Evolutionary conservation across 1,139 yeast species (phyloP), one percentile per base, ranked within the genome.

Genomic region (Nakaseomyces uthaithaninus): DNA sequence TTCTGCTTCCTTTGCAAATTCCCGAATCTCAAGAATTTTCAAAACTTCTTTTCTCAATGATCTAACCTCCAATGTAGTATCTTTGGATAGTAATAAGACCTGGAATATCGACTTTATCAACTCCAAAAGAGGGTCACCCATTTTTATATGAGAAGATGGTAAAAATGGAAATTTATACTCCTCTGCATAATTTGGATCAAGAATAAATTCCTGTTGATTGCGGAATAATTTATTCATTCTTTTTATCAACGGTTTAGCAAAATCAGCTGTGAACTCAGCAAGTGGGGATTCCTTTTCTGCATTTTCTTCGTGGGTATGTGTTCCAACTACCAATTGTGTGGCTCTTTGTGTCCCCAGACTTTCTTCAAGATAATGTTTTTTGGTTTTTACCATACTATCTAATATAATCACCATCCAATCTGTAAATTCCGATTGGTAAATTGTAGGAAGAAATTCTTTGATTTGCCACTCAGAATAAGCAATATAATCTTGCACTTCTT

Each of bases 321-420:
- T 69, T 36, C 71, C 67, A 45, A 75, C 80, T 0, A 74, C 65
- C 19, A 83, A 64, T 56, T 82, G 94, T 0, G 93, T 83, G 6
- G 69, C 68, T 50, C 93, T 67, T 38, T 78, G 82, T 0, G 84
- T 74, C 3, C 62, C 57, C 9, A 63, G 67, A 2, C 68, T 64
- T 1, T 66, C 66, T 14, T 69, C 69, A 10, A 52, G 40, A 27
- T 47, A 55, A 5, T 46, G 46, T 14, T 64, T 63, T 54, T 84
- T 83, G 38, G 67, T 66, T 43, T 76, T 75, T 31, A 79, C 68
- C 50, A 91, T 67, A 2, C 83, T 68, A 55, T 85, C 93, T 52
- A 89, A 63, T 53, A 85, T 80, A 46, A 86, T 75, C 35, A 80
- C 67, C 37, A 85, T 65, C 95, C 96, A 91, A 51, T 81, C 93